Percentiles rank a stretch among this genome's conserved stretches.
phyloP scores from a whole-genome alignment of 2,329 filamentous ascomycete genomes.

The Ramichloridium luteum region DNA sequence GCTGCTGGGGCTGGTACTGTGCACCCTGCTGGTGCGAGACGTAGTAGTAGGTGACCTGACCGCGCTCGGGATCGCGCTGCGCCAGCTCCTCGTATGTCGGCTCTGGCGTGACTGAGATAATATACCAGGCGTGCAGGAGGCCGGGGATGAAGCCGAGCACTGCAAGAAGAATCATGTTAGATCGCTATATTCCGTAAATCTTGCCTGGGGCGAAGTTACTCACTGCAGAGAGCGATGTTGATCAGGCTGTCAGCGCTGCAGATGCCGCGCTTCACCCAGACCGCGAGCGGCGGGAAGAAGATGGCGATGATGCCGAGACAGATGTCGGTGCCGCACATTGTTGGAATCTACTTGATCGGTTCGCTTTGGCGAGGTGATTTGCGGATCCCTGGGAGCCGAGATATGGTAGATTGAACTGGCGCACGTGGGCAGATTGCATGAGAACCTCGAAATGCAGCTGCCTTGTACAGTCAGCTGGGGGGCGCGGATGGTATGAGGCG shows the following conservation, averaged over 20 bases:
- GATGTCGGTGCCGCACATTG: conserved; percentile 49
- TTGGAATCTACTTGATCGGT: no score
- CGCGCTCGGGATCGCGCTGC: conserved; percentile 45
- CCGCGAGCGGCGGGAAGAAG: conserved; percentile 48
- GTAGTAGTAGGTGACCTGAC: conserved; percentile 62
- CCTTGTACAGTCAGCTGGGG: no score
- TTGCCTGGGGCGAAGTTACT: no score
- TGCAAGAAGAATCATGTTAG: conserved; percentile 8
- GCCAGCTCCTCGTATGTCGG: conserved; percentile 51
- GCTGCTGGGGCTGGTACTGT: conserved; percentile 15
- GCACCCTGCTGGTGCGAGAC: conserved; percentile 29
- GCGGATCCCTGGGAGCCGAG: no score
- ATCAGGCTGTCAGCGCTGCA: conserved; percentile 88
- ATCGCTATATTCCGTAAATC: no score
- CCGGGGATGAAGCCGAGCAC: conserved; percentile 53
- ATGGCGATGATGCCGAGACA: conserved; percentile 49
- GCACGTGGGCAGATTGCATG: no score
- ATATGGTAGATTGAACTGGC: no score
- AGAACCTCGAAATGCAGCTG: no score
- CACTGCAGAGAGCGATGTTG: conserved; percentile 74
- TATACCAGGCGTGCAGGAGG: conserved; percentile 93
- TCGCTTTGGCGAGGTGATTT: no score
- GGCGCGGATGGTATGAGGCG: no score
- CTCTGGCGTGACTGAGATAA: conserved; percentile 84
- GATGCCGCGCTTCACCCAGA: conserved; percentile 93